Percentiles rank a stretch among this genome's conserved stretches.
phyloP scores from a whole-genome alignment of 106 monocot genomes.

The Acanthochlamys bracteata region DNA sequence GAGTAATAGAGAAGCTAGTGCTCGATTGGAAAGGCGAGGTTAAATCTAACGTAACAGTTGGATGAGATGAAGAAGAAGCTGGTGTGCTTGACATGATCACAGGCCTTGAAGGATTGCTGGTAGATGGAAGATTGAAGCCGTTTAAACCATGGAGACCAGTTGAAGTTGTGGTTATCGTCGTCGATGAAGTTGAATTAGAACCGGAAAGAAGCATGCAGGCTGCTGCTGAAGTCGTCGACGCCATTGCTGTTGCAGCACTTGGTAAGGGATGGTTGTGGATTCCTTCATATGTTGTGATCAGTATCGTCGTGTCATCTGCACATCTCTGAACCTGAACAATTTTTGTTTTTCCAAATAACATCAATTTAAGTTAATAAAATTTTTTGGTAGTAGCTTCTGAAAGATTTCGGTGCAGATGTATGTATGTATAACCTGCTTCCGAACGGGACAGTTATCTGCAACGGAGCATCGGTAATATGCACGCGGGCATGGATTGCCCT shows the following conservation, averaged over 20 bases:
- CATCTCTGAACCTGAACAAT: slow-evolving; percentile 68
- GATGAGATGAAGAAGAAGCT: not conserved
- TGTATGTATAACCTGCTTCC: slow-evolving; percentile 50
- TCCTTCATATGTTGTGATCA: slow-evolving; percentile 87
- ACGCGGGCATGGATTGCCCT: slow-evolving; percentile 86
- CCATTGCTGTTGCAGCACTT: slow-evolving; percentile 62
- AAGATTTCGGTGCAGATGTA: not conserved
- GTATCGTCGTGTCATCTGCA: slow-evolving; percentile 78
- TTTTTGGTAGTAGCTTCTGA: not conserved
- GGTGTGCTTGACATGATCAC: not conserved
- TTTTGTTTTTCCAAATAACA: not conserved
- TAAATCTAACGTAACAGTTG: not conserved
- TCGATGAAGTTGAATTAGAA: not conserved
- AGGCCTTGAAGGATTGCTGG: not conserved
- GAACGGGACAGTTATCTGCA: slow-evolving; percentile 65
- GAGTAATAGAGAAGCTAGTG: not conserved
- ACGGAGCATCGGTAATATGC: slow-evolving; percentile 88
- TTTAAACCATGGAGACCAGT: not conserved
- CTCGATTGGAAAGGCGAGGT: not conserved
- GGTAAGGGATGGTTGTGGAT: slow-evolving; percentile 87
- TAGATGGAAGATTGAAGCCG: not conserved
- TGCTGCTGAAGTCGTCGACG: slow-evolving; percentile 41
- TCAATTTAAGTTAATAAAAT: not conserved
- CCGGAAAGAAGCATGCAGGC: slow-evolving; percentile 24
- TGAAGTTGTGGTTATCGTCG: not conserved